phyloP scores from a whole-genome alignment of 257 asterid genomes.

The Przewalskia tangutica region DNA sequence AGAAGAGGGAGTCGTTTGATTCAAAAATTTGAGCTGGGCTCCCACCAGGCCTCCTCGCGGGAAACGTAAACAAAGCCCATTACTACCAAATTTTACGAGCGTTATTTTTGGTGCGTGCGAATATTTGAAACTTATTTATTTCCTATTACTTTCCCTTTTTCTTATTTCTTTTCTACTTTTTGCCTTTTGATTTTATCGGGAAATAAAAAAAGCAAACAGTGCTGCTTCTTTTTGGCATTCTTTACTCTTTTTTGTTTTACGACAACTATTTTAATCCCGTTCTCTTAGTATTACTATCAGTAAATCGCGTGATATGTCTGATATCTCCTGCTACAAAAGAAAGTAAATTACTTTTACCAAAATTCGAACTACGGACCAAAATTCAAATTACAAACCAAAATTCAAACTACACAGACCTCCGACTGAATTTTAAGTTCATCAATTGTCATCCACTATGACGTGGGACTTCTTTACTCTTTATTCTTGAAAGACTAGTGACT shows the following conservation, averaged over 20 bases:
- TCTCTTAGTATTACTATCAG: no score
- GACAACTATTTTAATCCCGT: no score
- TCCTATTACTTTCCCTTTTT: not conserved
- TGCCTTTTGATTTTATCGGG: slow-evolving; percentile 1
- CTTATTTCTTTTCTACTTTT: not conserved
- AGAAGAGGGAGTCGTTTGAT: not conserved
- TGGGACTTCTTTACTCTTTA: no score
- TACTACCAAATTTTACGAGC: not conserved
- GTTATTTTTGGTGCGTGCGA: not conserved
- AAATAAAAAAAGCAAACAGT: not conserved
- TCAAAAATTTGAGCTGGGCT: not conserved
- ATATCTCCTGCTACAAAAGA: no score
- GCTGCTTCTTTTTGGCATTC: not conserved
- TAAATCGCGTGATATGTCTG: no score
- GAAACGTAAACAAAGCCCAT: not conserved
- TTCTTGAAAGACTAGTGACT: not conserved
- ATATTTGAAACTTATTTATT: not conserved
- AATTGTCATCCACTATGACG: no score
- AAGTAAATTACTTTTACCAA: no score
- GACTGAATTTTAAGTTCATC: no score
- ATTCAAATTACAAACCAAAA: no score
- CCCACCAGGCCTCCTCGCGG: not conserved
- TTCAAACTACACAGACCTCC: no score
- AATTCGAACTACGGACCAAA: no score
- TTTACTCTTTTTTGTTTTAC: not conserved